Percentiles rank a stretch among this genome's conserved stretches.
phyloP scores from a whole-genome alignment of 176 grass and related monocot genomes.

The Bonia amplexicaulis region DNA sequence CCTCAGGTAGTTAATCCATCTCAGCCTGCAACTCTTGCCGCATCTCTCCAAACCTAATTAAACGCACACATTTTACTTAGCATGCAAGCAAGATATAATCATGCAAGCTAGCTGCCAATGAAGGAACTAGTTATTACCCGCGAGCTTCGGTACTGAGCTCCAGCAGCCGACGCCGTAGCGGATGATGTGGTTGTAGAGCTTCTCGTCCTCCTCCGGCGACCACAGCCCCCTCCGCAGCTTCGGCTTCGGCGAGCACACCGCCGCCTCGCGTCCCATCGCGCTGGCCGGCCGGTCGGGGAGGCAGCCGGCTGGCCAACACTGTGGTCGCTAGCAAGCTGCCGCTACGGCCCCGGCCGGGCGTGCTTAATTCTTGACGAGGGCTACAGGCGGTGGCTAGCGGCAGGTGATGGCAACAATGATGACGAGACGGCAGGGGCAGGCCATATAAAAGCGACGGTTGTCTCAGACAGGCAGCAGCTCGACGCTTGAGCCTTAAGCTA shows the following conservation, averaged over 20 bases:
- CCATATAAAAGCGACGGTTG: constrained; percentile 42
- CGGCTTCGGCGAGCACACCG: constrained; percentile 37
- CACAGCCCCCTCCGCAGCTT: constrained; percentile 82
- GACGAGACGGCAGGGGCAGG: constrained; percentile 27
- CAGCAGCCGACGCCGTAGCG: constrained; percentile 80
- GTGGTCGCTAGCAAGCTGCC: not conserved
- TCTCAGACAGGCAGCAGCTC: constrained; percentile 31
- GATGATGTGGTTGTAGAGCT: constrained; percentile 92
- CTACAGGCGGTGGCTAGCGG: constrained; percentile 19
- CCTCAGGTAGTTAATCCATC: constrained; percentile 95
- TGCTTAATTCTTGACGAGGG: constrained; percentile 5
- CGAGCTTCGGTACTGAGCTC: constrained; percentile 90
- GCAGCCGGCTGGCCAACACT: not conserved
- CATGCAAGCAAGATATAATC: not conserved
- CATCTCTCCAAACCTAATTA: constrained; percentile 70
- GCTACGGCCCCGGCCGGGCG: not conserved
- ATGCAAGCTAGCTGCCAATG: not conserved
- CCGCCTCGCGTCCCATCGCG: constrained; percentile 35
- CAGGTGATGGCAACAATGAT: constrained; percentile 44
- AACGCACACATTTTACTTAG: not conserved
- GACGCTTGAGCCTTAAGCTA: constrained; percentile 55
- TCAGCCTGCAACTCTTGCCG: constrained; percentile 87
- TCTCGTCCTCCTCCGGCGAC: constrained; percentile 96
- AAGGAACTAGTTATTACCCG: constrained; percentile 28
- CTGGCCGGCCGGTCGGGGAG: not conserved